These are phyloP conservation scores for Thalassiosira exigua DNA, from an alignment of 352 stramenopile species.

Conservation along the genomic window DNA sequence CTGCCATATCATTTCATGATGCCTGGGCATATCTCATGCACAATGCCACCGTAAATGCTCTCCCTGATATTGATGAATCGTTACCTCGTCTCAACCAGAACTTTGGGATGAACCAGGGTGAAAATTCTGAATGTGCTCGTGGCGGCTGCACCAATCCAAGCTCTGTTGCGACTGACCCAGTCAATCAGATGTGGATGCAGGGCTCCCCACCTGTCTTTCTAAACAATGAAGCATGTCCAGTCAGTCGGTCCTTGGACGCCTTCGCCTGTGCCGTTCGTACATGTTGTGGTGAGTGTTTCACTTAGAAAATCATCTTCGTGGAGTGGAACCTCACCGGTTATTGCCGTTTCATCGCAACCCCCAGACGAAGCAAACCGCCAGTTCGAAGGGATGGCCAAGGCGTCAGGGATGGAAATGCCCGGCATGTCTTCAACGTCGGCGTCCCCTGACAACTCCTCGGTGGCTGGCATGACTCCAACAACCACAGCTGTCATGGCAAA, in stretches of 20 bases:
- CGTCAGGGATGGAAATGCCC: conserved; percentile 10
- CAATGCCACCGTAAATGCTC: conserved; percentile 67
- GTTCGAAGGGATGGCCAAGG: conserved; percentile 74
- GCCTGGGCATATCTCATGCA: conserved; percentile 82
- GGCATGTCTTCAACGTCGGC: too few species aligned
- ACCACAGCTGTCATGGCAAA: conserved; percentile 70
- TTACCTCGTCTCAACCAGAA: conserved; percentile 53
- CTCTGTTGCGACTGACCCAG: conserved; percentile 62
- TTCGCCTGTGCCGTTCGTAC: conserved; percentile 76
- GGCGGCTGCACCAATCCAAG: conserved; percentile 27
- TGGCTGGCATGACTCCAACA: conserved; percentile 49
- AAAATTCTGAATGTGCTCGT: background rate
- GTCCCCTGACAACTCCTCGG: background rate
- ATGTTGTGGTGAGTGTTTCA: too few species aligned
- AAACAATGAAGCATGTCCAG: conserved; percentile 77
- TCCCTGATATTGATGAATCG: conserved; percentile 75
- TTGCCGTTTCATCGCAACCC: too few species aligned
- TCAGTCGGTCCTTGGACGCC: conserved; percentile 73
- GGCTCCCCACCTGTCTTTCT: conserved; percentile 73
- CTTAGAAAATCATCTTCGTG: too few species aligned
- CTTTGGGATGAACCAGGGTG: background rate
- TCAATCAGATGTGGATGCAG: conserved; percentile 84
- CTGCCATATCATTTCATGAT: conserved; percentile 79
- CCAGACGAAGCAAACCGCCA: conserved; percentile 77
- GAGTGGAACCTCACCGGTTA: too few species aligned